Percentiles rank a stretch among this genome's conserved stretches.
Evolutionary conservation across 495 filamentous ascomycete genomes (phyloP).

Genomic region (Xanthoparmelia taractica): DNA sequence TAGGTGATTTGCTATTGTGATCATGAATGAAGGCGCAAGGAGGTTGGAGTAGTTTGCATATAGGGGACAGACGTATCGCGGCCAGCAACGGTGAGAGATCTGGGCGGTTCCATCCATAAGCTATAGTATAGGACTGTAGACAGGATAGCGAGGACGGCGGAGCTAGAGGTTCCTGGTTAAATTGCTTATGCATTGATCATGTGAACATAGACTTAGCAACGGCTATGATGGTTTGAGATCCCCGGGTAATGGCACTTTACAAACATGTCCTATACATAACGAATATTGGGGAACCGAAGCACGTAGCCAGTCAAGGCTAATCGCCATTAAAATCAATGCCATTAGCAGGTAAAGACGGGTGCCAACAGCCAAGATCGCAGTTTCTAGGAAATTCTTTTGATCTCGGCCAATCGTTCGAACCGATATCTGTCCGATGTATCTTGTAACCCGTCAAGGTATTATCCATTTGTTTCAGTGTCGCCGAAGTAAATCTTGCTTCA

Average conservation of each 20-base stretch:
- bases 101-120: neutral
- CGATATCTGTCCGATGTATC: too few species aligned
- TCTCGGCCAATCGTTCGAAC: neutral
- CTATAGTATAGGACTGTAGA: neutral
- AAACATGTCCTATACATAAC: neutral
- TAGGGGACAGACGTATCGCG: too few species aligned
- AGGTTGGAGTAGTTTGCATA: neutral
- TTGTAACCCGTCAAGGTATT: too few species aligned
- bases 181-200: neutral
- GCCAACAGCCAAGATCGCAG: neutral
- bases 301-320: neutral
- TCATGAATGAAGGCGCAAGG: neutral
- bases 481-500: too few species aligned
- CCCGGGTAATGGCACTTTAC: neutral
- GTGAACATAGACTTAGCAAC: neutral
- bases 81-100: too few species aligned
- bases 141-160: neutral
- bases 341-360: neutral
- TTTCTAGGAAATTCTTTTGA: neutral
- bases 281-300: neutral
- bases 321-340: neutral
- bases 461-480: too few species aligned
- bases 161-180: neutral
- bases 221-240: neutral
- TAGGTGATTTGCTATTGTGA: slow-evolving; percentile 38